phyloP scores from a whole-genome alignment of 108 stramenopile species.

The Stephanodiscus minutulus region DNA sequence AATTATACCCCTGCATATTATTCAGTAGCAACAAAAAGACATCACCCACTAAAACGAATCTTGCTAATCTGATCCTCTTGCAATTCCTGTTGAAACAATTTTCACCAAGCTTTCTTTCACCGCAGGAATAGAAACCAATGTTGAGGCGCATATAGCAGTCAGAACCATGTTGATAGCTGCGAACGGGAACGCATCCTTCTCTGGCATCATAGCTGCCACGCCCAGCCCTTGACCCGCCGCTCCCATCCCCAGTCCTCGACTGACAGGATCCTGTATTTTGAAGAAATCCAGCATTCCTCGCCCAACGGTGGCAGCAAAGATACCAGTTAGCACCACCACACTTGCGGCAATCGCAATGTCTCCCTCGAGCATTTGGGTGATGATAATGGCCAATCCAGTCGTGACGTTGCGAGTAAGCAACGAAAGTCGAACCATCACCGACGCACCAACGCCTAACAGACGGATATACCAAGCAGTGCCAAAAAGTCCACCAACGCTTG shows the following conservation, averaged over 20 bases:
- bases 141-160: conserved; percentile 52
- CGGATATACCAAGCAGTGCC: conserved; percentile 55
- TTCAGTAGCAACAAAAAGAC: too few species aligned
- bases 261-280: conserved; percentile 50
- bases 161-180: conserved; percentile 58
- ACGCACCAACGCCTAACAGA: conserved; percentile 41
- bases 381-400: conserved; percentile 53
- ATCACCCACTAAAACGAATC: too few species aligned
- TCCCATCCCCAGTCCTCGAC: conserved; percentile 59
- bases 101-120: conserved; percentile 38
- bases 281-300: conserved; percentile 36
- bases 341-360: conserved; percentile 55
- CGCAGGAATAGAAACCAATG: conserved; percentile 53
- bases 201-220: conserved; percentile 50
- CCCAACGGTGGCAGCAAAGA: conserved; percentile 57
- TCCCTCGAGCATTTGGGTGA: conserved; percentile 52
- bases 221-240: conserved; percentile 59
- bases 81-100: conserved; percentile 38
- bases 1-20: too few species aligned
- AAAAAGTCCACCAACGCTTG: conserved; percentile 50
- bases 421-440: conserved; percentile 36
- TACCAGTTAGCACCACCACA: conserved; percentile 55
- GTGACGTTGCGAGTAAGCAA: conserved; percentile 54
- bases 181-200: conserved; percentile 68
- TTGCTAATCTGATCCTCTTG: not conserved